Evolutionary conservation across 768 basidiomycete genomes (phyloP).

Genomic region (Mycena latifolia): DNA sequence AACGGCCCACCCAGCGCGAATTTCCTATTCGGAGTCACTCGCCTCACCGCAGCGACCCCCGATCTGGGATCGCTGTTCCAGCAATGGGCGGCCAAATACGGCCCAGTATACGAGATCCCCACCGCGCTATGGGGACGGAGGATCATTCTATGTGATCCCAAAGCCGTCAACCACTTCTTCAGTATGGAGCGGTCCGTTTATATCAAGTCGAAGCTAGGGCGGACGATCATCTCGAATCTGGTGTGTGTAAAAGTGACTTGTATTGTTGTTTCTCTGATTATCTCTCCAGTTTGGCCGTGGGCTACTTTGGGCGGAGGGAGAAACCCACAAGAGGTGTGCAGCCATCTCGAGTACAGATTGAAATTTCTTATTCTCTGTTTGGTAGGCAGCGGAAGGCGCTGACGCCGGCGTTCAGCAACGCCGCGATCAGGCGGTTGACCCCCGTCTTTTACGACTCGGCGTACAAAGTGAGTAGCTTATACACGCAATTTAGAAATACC

Average conservation of each 20-base stretch:
- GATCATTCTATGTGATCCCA: conserved; percentile 40
- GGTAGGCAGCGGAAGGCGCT: conserved; percentile 52
- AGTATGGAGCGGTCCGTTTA: conserved; percentile 39
- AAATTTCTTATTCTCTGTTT: not conserved
- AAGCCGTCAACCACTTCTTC: conserved; percentile 42
- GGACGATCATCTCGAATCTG: conserved; percentile 40
- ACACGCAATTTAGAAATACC: too few relatives aligned
- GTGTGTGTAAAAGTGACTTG: too few relatives aligned
- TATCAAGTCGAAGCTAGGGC: conserved; percentile 36
- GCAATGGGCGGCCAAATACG: conserved; percentile 47
- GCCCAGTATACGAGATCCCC: conserved; percentile 44
- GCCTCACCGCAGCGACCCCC: conserved; percentile 37
- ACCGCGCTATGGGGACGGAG: conserved; percentile 24
- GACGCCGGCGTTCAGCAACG: conserved; percentile 56
- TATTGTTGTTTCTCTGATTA: not conserved
- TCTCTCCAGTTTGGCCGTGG: conserved; percentile 29
- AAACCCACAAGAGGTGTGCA: conserved; percentile 40
- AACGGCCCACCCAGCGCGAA: too few relatives aligned
- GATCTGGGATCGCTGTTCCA: conserved; percentile 40
- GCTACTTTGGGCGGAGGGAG: conserved; percentile 37
- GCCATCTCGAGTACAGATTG: too few relatives aligned
- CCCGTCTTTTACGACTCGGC: conserved; percentile 56
- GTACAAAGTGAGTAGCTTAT: conserved; percentile 48
- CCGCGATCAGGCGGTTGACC: conserved; percentile 51
- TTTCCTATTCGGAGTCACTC: too few relatives aligned